Conservation (phyloP, 1,139 yeast species). For the Pichia sp. region DNA sequence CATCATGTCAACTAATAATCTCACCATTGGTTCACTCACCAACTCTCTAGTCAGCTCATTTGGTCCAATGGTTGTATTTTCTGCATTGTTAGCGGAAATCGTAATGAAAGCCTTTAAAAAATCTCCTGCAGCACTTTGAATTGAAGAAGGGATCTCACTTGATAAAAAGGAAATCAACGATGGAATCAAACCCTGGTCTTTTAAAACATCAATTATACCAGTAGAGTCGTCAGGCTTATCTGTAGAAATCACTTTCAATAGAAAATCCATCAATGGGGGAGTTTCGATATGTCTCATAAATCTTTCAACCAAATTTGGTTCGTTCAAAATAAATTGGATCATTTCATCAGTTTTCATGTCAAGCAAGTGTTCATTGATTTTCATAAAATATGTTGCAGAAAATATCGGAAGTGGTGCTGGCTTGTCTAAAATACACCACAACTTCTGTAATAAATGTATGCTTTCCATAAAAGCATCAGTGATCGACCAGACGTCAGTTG, state of each 20-base stretch:
- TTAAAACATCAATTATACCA: conserved; percentile 67
- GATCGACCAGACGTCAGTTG: conserved; percentile 92
- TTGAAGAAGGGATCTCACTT: conserved; percentile 44
- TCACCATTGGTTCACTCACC: conserved; percentile 65
- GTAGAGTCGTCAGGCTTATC: conserved; percentile 73
- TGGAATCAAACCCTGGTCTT: conserved; percentile 54
- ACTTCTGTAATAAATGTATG: conserved; percentile 49
- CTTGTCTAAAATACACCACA: conserved; percentile 75
- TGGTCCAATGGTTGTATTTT: conserved; percentile 89
- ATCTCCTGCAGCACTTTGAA: conserved; percentile 92
- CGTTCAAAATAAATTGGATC: conserved; percentile 62
- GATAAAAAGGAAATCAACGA: conserved; percentile 51
- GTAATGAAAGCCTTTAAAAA: conserved; percentile 89
- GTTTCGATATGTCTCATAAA: conserved; percentile 74
- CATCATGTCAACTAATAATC: conserved; percentile 71
- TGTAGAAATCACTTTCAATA: conserved; percentile 66
- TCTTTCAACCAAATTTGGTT: conserved; percentile 54
- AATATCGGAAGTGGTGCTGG: conserved; percentile 60
- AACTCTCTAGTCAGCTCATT: conserved; percentile 89
- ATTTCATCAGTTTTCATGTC: conserved; percentile 87
- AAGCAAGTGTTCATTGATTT: conserved; percentile 84
- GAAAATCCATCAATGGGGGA: conserved; percentile 81
- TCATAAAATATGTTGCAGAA: conserved; percentile 84
- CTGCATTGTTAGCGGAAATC: conserved; percentile 82
- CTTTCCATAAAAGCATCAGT: conserved; percentile 88